Evolutionary conservation across 208 protist genomes (phyloP), one percentile per base, ranked within the genome.

Genomic region (Acanthamoeba castellanii): DNA sequence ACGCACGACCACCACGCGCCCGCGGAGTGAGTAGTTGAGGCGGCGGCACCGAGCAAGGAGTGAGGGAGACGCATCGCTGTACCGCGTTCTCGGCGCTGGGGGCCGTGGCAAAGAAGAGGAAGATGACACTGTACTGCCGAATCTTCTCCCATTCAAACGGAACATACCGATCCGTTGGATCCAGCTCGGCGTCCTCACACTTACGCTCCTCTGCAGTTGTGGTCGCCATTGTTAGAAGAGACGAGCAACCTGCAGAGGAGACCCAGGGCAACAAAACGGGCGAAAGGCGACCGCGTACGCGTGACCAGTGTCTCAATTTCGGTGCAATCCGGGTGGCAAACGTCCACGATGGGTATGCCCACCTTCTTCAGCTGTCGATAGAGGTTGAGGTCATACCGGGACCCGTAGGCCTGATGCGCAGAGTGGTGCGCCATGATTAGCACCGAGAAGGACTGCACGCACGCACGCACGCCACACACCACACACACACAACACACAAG

Each of bases 61-160:
- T 3, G 30, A 55, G 74, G 25, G 74, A 1, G 14, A 42, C 4
- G n/a, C 5, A 74, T 30, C 30, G 70, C 34, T 6, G 47, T 87
- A 87, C 78, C 30, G 78, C 1, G 50, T 87, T 87, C n/a, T 87
- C 78, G 45, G 25, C 25, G n/a, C 45, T 87, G 18, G 78, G 78
- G 9, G 78, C 78, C 78, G 78, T 87, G 37, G 78, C 78, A 30
- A 87, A 87, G 78, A 87, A 87, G 47, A 87, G 78, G 78, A 87
- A 87, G 50, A 87, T 87, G 45, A 22, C 78, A 87, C 50, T 87
- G 50, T 87, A 87, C n/a, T 87, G 78, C 8, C 47, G 14, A 37
- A 87, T 87, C 50, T 52, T 87, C 50, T 87, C 78, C 78, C 78
- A 87, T 1, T 61, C 47, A 18, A 87, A 87, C 37, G 34, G 27